Conservation (phyloP, 768 basidiomycete genomes). For the Ramaria sp. region DNA sequence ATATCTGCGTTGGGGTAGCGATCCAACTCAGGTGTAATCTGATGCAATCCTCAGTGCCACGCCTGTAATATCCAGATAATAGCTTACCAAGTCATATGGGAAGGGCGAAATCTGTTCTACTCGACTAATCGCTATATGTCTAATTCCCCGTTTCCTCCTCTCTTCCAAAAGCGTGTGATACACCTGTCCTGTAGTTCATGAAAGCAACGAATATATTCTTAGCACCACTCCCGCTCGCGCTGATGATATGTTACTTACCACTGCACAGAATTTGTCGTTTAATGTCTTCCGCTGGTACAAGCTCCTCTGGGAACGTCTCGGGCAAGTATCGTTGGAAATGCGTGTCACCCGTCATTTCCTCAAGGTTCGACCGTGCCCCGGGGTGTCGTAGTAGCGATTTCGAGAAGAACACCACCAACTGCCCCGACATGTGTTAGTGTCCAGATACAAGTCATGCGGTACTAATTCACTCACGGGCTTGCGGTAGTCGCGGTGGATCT, state of each 20-base stretch:
- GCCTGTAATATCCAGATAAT: too few relatives aligned
- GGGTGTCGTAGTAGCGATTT: conserved; percentile 94
- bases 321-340: conserved; percentile 91
- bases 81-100: conserved; percentile 83
- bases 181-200: conserved; percentile 60
- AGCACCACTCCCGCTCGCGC: background rate
- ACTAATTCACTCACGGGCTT: conserved; percentile 57
- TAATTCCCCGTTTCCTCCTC: conserved; percentile 83
- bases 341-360: conserved; percentile 83
- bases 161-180: conserved; percentile 85
- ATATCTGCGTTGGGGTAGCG: conserved; percentile 92
- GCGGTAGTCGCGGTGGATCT: conserved; percentile 95
- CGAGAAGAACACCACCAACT: conserved; percentile 95
- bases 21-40: conserved; percentile 91
- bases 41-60: conserved; percentile 10
- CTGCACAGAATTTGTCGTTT: conserved; percentile 87
- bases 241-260: conserved; percentile 27
- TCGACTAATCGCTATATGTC: conserved; percentile 88
- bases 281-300: conserved; percentile 78
- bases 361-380: conserved; percentile 73
- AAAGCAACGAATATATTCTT: conserved; percentile 7
- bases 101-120: conserved; percentile 95
- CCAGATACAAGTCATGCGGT: too few relatives aligned
- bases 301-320: conserved; percentile 58
- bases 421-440: too few relatives aligned